Conservation (phyloP, 192 early-diverging fungal genomes). For the Gamsiella multidivaricata region DNA sequence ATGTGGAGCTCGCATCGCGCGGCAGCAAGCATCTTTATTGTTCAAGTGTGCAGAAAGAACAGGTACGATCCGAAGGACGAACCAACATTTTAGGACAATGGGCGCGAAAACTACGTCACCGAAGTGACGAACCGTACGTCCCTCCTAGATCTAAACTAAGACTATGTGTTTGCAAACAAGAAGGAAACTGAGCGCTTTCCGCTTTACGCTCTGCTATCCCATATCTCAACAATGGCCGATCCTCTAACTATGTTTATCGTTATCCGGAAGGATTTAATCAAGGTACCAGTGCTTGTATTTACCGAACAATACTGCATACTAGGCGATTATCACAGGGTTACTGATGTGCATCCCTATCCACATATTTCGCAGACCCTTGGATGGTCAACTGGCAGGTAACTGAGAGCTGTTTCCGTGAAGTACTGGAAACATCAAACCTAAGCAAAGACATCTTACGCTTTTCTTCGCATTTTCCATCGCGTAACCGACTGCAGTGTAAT, state of each 20-base stretch:
- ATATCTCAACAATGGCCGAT: slow-evolving; percentile 54
- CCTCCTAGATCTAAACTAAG: too few relatives aligned
- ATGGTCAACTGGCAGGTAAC: slow-evolving; percentile 80
- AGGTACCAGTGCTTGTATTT: slow-evolving; percentile 63
- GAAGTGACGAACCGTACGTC: too few relatives aligned
- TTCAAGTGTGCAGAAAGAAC: too few relatives aligned
- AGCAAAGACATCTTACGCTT: not conserved
- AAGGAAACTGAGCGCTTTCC: too few relatives aligned
- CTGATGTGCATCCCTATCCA: not conserved
- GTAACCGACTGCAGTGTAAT: slow-evolving; percentile 66
- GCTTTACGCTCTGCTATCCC: not conserved
- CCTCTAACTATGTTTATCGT: slow-evolving; percentile 84
- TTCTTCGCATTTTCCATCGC: not conserved
- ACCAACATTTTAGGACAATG: too few relatives aligned
- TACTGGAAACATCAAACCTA: not conserved
- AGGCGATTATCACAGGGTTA: too few relatives aligned
- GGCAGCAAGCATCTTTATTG: too few relatives aligned
- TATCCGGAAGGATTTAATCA: slow-evolving; percentile 80
- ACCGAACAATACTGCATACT: too few relatives aligned
- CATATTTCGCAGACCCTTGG: slow-evolving; percentile 43
- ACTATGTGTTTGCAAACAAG: too few relatives aligned
- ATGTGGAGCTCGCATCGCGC: too few relatives aligned
- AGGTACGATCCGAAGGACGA: too few relatives aligned
- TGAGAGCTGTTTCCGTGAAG: not conserved
- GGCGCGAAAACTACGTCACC: too few relatives aligned